phyloP scores from a whole-genome alignment of 495 filamentous ascomycete species.

The Cercophora scortea region DNA sequence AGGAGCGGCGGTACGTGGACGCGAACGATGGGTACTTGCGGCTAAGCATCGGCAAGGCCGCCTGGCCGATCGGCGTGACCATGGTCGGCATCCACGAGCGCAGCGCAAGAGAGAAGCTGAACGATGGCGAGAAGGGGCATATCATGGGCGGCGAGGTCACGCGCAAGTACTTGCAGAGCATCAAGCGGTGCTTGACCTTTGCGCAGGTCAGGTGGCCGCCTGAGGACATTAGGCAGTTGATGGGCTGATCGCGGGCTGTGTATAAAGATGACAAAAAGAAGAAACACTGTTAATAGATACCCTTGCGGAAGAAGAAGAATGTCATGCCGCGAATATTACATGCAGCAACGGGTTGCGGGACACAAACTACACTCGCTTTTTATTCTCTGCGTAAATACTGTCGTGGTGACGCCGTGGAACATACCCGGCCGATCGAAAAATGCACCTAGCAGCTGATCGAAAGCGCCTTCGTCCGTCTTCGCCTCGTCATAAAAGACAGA shows the following conservation, averaged over 20 bases:
- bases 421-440: too few relatives aligned
- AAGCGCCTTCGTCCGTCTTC: too few relatives aligned
- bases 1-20: conserved; percentile 86
- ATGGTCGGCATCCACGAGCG: conserved; percentile 99
- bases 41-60: conserved; percentile 94
- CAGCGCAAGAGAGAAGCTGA: conserved; percentile 87
- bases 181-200: conserved; percentile 94
- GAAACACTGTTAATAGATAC: not conserved
- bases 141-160: conserved; percentile 96
- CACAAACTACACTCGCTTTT: too few relatives aligned
- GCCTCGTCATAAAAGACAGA: too few relatives aligned
- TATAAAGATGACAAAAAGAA: not conserved
- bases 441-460: too few relatives aligned
- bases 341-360: too few relatives aligned
- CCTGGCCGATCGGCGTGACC: conserved; percentile 98
- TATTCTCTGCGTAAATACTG: too few relatives aligned
- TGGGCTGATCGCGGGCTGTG: conserved; percentile 56
- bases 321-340: too few relatives aligned
- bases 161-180: conserved; percentile 92
- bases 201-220: conserved; percentile 95
- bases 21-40: conserved; percentile 92
- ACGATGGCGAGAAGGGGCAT: conserved; percentile 85
- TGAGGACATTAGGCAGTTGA: conserved; percentile 84
- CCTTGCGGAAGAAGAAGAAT: too few relatives aligned
- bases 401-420: too few relatives aligned